phyloP scores from a whole-genome alignment of 106 monocot genomes.

The Hemerocallis citrina region DNA sequence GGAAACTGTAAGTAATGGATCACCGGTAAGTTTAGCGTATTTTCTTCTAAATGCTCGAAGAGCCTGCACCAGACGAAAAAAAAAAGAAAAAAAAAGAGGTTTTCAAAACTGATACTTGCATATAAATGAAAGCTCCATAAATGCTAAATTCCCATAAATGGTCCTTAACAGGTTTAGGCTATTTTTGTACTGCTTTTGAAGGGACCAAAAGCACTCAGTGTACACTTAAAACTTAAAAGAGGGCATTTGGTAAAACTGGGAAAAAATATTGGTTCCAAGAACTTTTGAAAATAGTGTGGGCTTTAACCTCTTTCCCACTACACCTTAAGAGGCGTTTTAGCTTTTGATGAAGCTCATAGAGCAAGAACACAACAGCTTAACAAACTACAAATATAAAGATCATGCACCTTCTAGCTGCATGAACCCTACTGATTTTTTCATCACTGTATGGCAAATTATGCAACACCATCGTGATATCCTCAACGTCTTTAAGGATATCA shows the following conservation, averaged over 20 bases:
- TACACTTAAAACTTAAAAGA: too few species aligned
- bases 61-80: constrained; percentile 34
- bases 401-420: constrained; percentile 80
- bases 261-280: too few species aligned
- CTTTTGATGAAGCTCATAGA: background rate
- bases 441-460: constrained; percentile 68
- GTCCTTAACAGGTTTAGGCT: too few species aligned
- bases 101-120: too few species aligned
- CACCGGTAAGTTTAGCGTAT: constrained; percentile 66
- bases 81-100: background rate
- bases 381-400: background rate
- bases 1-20: constrained; percentile 94
- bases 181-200: too few species aligned
- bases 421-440: constrained; percentile 75
- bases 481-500: constrained; percentile 53
- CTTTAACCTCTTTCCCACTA: too few species aligned
- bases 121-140: background rate
- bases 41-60: constrained; percentile 78
- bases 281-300: too few species aligned
- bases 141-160: too few species aligned
- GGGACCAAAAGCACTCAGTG: too few species aligned
- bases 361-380: background rate
- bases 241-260: too few species aligned
- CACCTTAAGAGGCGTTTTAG: background rate
- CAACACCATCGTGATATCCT: constrained; percentile 81